These are phyloP conservation scores for Mortierella polycephala DNA, from an alignment of 371 early-diverging fungal species.

Conservation along the genomic window DNA sequence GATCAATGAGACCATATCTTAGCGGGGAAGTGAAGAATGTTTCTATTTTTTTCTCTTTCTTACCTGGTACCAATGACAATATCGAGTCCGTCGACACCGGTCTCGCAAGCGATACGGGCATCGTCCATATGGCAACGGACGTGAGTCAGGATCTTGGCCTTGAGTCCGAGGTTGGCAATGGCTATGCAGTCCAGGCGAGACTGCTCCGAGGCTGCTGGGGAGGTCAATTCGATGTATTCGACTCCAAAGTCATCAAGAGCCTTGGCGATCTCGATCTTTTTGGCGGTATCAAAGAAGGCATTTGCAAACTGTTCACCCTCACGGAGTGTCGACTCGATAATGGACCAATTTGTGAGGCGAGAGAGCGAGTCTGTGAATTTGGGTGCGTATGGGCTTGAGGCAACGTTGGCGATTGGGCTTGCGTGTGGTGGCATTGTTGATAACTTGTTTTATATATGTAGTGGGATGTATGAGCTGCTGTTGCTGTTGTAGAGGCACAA, in stretches of 20 bases:
- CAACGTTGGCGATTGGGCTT: conserved; percentile 42
- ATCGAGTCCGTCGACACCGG: conserved; percentile 95
- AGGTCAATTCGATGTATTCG: conserved; percentile 96
- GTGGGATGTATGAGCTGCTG: too few species aligned
- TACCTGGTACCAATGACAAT: conserved; percentile 96
- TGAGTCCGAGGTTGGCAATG: conserved; percentile 91
- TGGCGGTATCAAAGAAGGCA: conserved; percentile 95
- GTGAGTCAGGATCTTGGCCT: conserved; percentile 97
- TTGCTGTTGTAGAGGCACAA: too few species aligned
- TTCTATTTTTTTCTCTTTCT: conserved; percentile 6
- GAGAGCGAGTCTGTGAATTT: conserved; percentile 81
- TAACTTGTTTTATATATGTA: too few species aligned
- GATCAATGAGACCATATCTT: neutral
- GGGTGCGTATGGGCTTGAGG: conserved; percentile 65
- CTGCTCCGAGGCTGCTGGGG: conserved; percentile 96
- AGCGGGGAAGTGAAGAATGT: neutral
- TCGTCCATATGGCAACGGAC: conserved; percentile 98
- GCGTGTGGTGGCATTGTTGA: conserved; percentile 53
- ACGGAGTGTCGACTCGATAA: conserved; percentile 96
- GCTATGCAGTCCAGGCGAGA: conserved; percentile 90
- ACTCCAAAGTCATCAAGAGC: conserved; percentile 96
- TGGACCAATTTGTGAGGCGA: conserved; percentile 90
- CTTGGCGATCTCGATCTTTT: conserved; percentile 97
- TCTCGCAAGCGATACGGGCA: conserved; percentile 92
- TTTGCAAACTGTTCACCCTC: conserved; percentile 99